These are phyloP conservation scores for Endoconidiophora laricicola DNA, from an alignment of 2,329 filamentous ascomycete genomes.

Conservation along the genomic window DNA sequence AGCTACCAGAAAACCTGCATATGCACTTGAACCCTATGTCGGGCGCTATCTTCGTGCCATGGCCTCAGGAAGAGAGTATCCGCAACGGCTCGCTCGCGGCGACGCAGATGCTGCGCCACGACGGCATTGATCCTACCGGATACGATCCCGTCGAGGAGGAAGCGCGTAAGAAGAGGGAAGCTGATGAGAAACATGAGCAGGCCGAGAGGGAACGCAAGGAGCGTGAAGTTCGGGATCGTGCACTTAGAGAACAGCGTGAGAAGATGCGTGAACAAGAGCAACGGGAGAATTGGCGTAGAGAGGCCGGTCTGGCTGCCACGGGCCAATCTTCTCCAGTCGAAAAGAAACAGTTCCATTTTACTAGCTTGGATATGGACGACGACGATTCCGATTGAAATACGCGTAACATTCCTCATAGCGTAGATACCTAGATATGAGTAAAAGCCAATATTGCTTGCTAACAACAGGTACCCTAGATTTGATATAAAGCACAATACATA, in stretches of 20 bases:
- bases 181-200: conserved; percentile 30
- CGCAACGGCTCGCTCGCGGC: conserved; percentile 49
- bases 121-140: conserved; percentile 42
- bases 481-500: too few species aligned
- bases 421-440: too few species aligned
- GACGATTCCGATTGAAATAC: conserved; percentile 21
- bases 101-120: conserved; percentile 44
- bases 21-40: conserved; percentile 38
- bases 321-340: conserved; percentile 19
- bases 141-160: conserved; percentile 42
- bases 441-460: too few species aligned
- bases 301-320: conserved; percentile 18
- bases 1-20: conserved; percentile 31
- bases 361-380: conserved; percentile 35
- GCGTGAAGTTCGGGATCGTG: conserved; percentile 29
- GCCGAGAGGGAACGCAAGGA: conserved; percentile 32
- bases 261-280: conserved; percentile 26
- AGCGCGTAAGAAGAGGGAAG: conserved; percentile 32
- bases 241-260: conserved; percentile 24
- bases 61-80: conserved; percentile 58
- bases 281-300: conserved; percentile 24
- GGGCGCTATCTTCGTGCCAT: conserved; percentile 52
- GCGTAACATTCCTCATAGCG: too few species aligned
- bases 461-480: too few species aligned
- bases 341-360: conserved; percentile 40